Evolutionary conservation across 139 green algal species (phyloP).

Genomic region (Micractinium conductrix): DNA sequence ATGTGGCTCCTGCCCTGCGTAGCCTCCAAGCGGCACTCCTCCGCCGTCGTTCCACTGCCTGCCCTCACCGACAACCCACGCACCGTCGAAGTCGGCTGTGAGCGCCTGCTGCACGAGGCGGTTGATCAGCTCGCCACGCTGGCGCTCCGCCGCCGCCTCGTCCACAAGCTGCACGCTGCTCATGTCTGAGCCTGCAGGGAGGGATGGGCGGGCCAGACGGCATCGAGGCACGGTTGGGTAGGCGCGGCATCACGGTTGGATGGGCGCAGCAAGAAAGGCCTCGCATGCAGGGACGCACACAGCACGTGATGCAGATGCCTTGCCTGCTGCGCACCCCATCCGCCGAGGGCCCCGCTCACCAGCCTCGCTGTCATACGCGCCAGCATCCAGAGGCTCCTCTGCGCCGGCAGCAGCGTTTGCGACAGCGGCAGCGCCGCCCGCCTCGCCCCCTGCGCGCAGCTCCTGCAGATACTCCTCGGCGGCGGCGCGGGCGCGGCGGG

Average conservation of each 20-base stretch:
- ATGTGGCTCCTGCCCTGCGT: not conserved
- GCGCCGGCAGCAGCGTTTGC: not conserved
- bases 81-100: slow-evolving; percentile 40
- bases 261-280: not conserved
- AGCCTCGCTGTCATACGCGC: slow-evolving; percentile 21
- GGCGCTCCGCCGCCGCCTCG: slow-evolving; percentile 29
- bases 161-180: slow-evolving; percentile 33
- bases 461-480: slow-evolving; percentile 17
- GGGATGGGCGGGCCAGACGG: no score
- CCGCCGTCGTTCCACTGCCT: no score
- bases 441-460: not conserved
- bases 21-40: no score
- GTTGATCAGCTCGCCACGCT: slow-evolving; percentile 45
- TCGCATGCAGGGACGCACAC: not conserved
- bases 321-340: not conserved
- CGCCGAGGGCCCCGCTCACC: not conserved
- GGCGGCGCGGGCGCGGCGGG: not conserved
- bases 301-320: not conserved
- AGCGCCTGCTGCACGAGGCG: slow-evolving; percentile 34
- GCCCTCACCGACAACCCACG: no score
- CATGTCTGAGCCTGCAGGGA: slow-evolving; percentile 30
- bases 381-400: not conserved
- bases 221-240: not conserved
- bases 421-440: not conserved
- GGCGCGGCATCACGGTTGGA: not conserved